Conservation (phyloP, 306 rosid genomes). For the Cicer yamashitae region DNA sequence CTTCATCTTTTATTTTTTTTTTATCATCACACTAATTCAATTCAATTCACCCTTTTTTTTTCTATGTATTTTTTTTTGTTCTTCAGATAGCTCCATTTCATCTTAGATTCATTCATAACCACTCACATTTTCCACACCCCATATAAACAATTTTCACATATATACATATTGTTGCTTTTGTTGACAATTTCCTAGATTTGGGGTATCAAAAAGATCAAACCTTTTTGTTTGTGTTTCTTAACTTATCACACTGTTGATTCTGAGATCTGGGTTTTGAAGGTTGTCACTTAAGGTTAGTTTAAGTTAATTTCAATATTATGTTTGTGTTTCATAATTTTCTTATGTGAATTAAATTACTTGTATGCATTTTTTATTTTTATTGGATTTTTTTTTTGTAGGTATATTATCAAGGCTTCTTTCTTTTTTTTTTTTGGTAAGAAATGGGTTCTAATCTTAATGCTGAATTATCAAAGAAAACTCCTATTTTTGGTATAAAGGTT, state of each 20-base stretch:
- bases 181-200: constrained; percentile 43
- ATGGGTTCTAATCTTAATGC: constrained; percentile 74
- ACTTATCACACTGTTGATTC: constrained; percentile 52
- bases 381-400: constrained; percentile 52
- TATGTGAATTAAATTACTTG: constrained; percentile 27
- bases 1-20: constrained; percentile 54
- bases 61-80: constrained; percentile 15
- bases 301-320: constrained; percentile 24
- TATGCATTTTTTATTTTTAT: neutral
- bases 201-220: constrained; percentile 57
- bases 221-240: constrained; percentile 35
- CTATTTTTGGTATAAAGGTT: constrained; percentile 68
- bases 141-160: constrained; percentile 33
- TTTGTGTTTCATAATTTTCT: constrained; percentile 35
- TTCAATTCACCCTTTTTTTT: neutral
- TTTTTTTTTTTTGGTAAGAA: neutral
- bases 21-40: constrained; percentile 40
- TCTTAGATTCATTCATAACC: constrained; percentile 62
- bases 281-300: constrained; percentile 25
- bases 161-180: constrained; percentile 49
- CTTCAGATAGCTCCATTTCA: constrained; percentile 64
- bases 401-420: constrained; percentile 18
- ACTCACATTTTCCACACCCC: constrained; percentile 51
- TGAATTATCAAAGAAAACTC: constrained; percentile 73
- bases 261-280: constrained; percentile 70